Percentiles rank a stretch among this genome's conserved stretches.
These are phyloP conservation scores for Adansonia rubrostipa DNA, from an alignment of 441 rosid species.

Conservation along the genomic window DNA sequence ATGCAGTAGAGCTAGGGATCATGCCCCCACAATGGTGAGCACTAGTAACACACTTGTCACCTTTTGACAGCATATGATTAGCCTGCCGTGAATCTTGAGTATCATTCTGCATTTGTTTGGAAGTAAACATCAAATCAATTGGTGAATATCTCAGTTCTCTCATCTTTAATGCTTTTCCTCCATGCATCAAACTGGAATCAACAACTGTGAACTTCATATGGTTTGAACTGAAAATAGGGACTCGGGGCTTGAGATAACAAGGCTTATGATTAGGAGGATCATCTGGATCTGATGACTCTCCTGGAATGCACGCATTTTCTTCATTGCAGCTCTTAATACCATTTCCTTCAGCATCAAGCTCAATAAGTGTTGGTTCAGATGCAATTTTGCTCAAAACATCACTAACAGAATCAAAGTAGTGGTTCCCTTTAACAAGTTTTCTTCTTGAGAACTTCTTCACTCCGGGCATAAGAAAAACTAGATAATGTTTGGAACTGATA, in stretches of 20 bases:
- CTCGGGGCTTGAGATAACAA: conserved; percentile 64
- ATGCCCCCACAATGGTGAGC: conserved; percentile 26
- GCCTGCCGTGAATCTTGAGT: conserved; percentile 24
- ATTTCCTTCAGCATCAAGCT: conserved; percentile 58
- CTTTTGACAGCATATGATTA: conserved; percentile 30
- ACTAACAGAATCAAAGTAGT: conserved; percentile 79
- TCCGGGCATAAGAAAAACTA: conserved; percentile 77
- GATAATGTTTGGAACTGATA: conserved; percentile 44
- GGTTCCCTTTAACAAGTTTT: conserved; percentile 66
- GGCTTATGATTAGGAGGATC: conserved; percentile 41
- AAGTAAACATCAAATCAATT: conserved; percentile 30
- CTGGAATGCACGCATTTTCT: conserved; percentile 35
- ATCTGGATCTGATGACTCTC: conserved; percentile 45
- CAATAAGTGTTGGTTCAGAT: conserved; percentile 71
- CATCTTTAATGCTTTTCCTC: conserved; percentile 47
- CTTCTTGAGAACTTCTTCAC: conserved; percentile 68
- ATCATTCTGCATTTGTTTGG: conserved; percentile 32
- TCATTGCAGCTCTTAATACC: conserved; percentile 34
- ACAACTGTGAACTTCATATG: conserved; percentile 62
- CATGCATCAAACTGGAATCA: conserved; percentile 60
- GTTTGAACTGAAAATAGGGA: conserved; percentile 41
- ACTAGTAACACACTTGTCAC: conserved; percentile 29
- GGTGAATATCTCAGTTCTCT: conserved; percentile 53
- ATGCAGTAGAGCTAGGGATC: conserved; percentile 27
- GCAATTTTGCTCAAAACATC: conserved; percentile 73